Percentiles rank a stretch among this genome's conserved stretches.
phyloP scores from a whole-genome alignment of 2,329 filamentous ascomycete genomes.

The Fusarium pseudocircinatum region DNA sequence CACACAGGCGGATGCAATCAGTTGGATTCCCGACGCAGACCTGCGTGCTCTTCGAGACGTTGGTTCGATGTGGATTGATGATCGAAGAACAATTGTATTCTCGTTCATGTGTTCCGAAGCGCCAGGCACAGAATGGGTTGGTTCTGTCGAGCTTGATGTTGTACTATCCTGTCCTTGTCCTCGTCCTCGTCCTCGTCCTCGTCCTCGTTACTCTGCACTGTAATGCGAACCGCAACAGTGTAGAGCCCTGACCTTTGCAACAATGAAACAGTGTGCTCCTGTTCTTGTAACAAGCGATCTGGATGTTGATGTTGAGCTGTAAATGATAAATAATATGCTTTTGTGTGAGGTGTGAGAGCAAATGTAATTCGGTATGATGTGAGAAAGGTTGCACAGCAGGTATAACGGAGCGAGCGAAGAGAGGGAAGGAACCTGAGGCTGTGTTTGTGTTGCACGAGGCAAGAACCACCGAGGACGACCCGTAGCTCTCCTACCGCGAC shows the following conservation, averaged over 20 bases:
- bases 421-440: slow-evolving; percentile 14
- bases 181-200: neutral
- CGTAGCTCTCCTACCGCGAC: slow-evolving; percentile 9
- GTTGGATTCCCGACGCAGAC: neutral
- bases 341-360: slow-evolving; percentile 32
- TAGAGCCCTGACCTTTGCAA: slow-evolving; percentile 5
- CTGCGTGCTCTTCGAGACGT: neutral
- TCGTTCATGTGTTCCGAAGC: neutral
- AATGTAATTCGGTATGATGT: slow-evolving; percentile 2
- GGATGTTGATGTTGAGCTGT: slow-evolving; percentile 20
- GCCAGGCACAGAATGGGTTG: neutral
- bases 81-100: neutral
- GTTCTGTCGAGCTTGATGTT: slow-evolving; percentile 1
- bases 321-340: slow-evolving; percentile 16
- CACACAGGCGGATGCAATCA: slow-evolving; percentile 7
- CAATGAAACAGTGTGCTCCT: slow-evolving; percentile 25
- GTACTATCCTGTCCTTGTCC: slow-evolving; percentile 4
- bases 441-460: slow-evolving; percentile 32
- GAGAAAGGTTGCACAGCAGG: slow-evolving; percentile 32
- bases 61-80: neutral
- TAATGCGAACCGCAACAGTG: slow-evolving; percentile 7
- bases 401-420: slow-evolving; percentile 30
- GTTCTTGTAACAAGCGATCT: slow-evolving; percentile 6
- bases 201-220: neutral
- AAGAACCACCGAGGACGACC: slow-evolving; percentile 28